Evolutionary conservation across 106 monocot species (phyloP), one percentile per base, ranked within the genome.

Genomic region (Alisma plantagoaquatica): DNA sequence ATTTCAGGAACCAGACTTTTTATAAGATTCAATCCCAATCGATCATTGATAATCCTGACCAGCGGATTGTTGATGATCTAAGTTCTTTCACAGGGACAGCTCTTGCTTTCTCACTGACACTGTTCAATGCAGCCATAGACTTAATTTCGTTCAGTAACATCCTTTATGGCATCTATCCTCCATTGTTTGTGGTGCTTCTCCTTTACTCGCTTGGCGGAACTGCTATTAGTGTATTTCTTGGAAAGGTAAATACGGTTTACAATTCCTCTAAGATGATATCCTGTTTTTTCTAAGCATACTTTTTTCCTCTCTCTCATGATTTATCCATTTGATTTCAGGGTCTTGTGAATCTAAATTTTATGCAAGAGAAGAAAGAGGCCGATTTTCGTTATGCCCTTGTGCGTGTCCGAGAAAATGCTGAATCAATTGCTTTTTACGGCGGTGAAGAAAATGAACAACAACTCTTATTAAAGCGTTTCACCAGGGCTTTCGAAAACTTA

Each of bases 281-380:
- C 18, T 49, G 23, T 0, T 29, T 1, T 12, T 11, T 41, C 10
- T 19, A 55, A 17, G 35, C 17, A 42, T n/a, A 59, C 10, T n/a
- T 60, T n/a, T 23, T 0, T 59, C 45, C 45, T n/a, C 15, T 49
- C 63, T 79, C 29, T n/a, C n/a, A n/a, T n/a, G n/a, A n/a, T n/a
- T n/a, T n/a, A n/a, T n/a, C n/a, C n/a, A n/a, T n/a, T n/a, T n/a
- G n/a, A n/a, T n/a, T n/a, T n/a, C 77, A 90, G 90, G 79, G 68
- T 49, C 73, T 90, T 49, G 90, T 90, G 28, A 72, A 45, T 50
- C 60, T 90, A 54, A 90, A 90, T 57, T 90, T 90, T 53, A 77
- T 90, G 90, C 90, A 90, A 90, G 90, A 90, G 68, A 90, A 90
- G 53, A 90, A 90, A 73, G 90, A 90, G 72, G 90, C 90, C 48